These are phyloP conservation scores for Histomonas meleagridis DNA, from an alignment of 208 protist genomes.

Conservation along the genomic window DNA sequence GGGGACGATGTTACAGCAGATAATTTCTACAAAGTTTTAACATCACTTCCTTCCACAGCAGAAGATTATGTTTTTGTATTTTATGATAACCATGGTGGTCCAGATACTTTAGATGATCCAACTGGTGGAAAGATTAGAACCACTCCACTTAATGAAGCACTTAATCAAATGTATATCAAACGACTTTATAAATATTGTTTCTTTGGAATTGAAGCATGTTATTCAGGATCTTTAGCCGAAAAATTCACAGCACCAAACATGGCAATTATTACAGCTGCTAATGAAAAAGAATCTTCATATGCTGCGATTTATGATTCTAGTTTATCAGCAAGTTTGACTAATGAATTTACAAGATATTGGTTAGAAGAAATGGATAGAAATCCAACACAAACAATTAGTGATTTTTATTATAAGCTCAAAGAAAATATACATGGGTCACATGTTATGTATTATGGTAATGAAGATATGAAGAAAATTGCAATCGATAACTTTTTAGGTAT, in stretches of 20 bases:
- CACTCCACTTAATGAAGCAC: neutral
- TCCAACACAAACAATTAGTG: neutral
- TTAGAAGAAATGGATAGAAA: neutral
- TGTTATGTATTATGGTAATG: conserved; percentile 16
- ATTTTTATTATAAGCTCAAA: neutral
- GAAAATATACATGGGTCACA: neutral
- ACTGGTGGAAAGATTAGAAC: neutral
- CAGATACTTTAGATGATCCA: neutral
- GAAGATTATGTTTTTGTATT: conserved; percentile 47
- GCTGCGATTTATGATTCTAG: neutral
- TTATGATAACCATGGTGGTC: conserved; percentile 47
- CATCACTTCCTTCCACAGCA: neutral
- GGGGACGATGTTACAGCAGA: neutral
- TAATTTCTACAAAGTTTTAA: neutral
- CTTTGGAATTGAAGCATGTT: conserved; percentile 57
- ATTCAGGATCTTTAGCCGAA: conserved; percentile 49
- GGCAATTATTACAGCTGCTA: conserved; percentile 23
- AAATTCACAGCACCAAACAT: neutral
- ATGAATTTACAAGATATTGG: neutral
- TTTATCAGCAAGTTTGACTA: neutral
- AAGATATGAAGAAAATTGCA: neutral
- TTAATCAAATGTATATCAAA: conserved; percentile 41
- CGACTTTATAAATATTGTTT: conserved; percentile 43
- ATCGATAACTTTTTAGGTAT: neutral
- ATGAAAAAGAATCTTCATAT: neutral